These are phyloP conservation scores for Achaetomiella virescens DNA, from an alignment of 495 filamentous ascomycete genomes.

Conservation along the genomic window DNA sequence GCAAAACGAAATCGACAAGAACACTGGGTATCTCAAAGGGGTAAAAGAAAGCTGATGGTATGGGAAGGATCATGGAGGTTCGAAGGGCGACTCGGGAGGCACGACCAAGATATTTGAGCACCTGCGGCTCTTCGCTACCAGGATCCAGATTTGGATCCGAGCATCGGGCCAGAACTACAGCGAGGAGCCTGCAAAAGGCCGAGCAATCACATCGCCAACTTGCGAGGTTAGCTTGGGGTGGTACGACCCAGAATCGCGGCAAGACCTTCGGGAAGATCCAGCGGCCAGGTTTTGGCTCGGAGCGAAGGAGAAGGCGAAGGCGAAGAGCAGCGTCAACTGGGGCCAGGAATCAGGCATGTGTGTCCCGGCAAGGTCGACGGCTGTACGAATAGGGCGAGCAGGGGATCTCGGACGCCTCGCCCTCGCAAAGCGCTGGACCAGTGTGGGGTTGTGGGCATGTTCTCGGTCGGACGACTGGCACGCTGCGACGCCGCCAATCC, in stretches of 20 bases:
- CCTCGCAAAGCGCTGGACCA: background rate
- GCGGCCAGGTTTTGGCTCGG: conserved; percentile 3
- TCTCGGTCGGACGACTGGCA: background rate
- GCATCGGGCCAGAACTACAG: conserved; percentile 10
- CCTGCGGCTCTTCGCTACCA: conserved; percentile 7
- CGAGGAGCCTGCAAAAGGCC: background rate
- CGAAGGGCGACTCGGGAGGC: background rate
- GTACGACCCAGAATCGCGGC: conserved; percentile 19
- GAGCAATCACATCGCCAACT: conserved; percentile 1
- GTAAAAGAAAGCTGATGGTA: background rate
- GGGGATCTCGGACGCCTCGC: background rate
- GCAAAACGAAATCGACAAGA: conserved; percentile 1
- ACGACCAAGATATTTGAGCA: conserved; percentile 10
- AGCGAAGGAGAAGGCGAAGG: conserved; percentile 2
- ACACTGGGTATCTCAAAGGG: conserved; percentile 15
- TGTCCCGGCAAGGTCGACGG: conserved; percentile 10
- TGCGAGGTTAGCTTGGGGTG: conserved; percentile 8
- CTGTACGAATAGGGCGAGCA: background rate
- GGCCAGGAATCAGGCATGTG: background rate
- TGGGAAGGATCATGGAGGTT: conserved; percentile 3
- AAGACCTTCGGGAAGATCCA: conserved; percentile 23
- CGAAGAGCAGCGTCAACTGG: conserved; percentile 6
- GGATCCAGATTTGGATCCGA: conserved; percentile 25
- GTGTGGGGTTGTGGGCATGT: background rate
- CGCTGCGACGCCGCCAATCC: background rate